Evolutionary conservation across 441 rosid genomes (phyloP), one percentile per base, ranked within the genome.

Genomic region (Eruca vesicaria): DNA sequence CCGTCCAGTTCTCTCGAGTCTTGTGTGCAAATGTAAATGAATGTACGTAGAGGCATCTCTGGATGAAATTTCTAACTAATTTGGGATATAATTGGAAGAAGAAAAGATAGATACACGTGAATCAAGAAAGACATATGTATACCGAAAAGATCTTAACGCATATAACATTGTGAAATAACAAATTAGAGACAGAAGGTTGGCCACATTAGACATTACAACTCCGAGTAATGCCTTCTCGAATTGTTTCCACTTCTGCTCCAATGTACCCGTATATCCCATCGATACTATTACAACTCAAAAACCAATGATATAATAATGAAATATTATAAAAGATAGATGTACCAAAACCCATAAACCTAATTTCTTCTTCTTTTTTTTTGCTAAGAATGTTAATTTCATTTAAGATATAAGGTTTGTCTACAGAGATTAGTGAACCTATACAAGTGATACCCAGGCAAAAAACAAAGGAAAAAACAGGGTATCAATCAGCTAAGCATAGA

Each of bases 221-320:
- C 84, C 86, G 3, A 80, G 78, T 18, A 90, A 68, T 0, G 98
- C 98, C 80, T 86, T 89, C 79, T 89, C 96, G 11, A 94, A 85
- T 56, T 87, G 99, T 78, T 79, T 29, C 99, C 97, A 95, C 76
- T 73, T 87, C 86, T 95, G 98, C 66, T 91, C 96, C 82, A 90
- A n/a, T 4, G 89, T 92, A 21, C 98, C 98, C 1, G 86, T 45
- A 59, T 86, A 93, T 1, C 98, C 99, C 9, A 92, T 70, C 0
- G 98, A 95, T 35, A 0, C 1, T 35, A 10, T 35, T 35, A 35
- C 41, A 35, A 35, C 41, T 9, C 12, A 9, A 35, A 33, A 35
- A 35, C 41, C 41, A 35, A 35, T 2, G 41, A 35, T 33, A 9
- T 9, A 9, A 9, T 33, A 33, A 35, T 35, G 41, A 35, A 10